Evolutionary conservation across 306 rosid species (phyloP).

Genomic region (Fragaria iinumae): DNA sequence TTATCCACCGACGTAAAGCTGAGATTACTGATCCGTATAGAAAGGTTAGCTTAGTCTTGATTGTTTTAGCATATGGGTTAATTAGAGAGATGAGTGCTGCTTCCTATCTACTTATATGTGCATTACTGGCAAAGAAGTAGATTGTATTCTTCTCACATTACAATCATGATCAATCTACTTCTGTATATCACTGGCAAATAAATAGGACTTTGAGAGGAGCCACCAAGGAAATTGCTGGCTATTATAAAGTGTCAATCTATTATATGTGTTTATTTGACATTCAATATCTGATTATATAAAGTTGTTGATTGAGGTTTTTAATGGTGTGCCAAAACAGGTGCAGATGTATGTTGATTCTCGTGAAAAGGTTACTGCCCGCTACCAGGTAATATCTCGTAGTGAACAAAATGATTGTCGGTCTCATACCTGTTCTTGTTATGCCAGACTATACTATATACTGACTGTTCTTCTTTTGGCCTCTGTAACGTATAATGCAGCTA

Average conservation of each 20-base stretch:
- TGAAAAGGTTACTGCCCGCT: conserved; percentile 92
- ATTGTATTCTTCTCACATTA: background rate
- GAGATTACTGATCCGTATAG: conserved; percentile 53
- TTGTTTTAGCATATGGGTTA: conserved; percentile 22
- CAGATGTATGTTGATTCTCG: conserved; percentile 80
- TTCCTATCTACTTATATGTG: background rate
- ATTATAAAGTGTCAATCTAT: background rate
- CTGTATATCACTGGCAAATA: background rate
- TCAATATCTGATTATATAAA: background rate
- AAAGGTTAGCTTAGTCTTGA: conserved; percentile 51
- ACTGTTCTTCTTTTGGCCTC: conserved; percentile 20
- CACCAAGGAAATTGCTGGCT: background rate
- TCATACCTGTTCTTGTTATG: background rate
- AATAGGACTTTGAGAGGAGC: background rate
- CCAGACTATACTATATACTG: conserved; percentile 3
- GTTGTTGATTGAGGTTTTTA: conserved; percentile 13
- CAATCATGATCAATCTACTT: background rate
- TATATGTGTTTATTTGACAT: background rate
- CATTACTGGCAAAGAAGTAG: background rate
- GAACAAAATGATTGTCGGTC: conserved; percentile 17
- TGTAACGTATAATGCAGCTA: conserved; percentile 45
- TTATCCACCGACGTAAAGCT: conserved; percentile 88
- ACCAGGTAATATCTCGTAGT: conserved; percentile 60
- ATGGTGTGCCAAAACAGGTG: conserved; percentile 46
- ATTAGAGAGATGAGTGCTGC: background rate